Evolutionary conservation across 106 monocot genomes (phyloP).

Genomic region (Phalaenopsis aphrodite): DNA sequence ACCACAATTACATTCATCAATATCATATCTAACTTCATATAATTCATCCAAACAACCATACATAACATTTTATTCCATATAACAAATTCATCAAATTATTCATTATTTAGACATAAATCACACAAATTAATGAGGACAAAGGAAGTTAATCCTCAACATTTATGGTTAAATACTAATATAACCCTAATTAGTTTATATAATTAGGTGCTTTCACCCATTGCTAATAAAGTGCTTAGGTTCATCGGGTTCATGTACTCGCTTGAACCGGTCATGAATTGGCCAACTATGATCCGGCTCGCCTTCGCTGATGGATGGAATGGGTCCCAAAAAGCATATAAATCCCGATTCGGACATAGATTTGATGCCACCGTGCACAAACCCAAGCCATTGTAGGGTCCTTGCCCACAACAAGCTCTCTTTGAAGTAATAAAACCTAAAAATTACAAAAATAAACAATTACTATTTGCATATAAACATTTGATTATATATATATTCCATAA

Average conservation of each 20-base stretch:
- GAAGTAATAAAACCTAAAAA: slow-evolving; percentile 65
- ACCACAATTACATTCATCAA: too few relatives aligned
- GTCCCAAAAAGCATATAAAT: slow-evolving; percentile 76
- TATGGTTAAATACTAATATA: too few relatives aligned
- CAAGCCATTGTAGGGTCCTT: slow-evolving; percentile 82
- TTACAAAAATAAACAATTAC: background rate
- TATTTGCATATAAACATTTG: background rate
- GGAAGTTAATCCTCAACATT: too few relatives aligned
- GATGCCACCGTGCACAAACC: slow-evolving; percentile 66
- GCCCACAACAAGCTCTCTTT: slow-evolving; percentile 80
- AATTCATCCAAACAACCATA: too few relatives aligned
- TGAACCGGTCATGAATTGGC: slow-evolving; percentile 47
- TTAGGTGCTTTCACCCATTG: slow-evolving; percentile 20
- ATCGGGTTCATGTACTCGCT: slow-evolving; percentile 61
- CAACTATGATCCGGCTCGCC: slow-evolving; percentile 72
- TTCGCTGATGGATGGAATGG: slow-evolving; percentile 72
- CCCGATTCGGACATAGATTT: slow-evolving; percentile 58
- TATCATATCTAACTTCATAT: too few relatives aligned
- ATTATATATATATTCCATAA: too few relatives aligned
- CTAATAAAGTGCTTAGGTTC: slow-evolving; percentile 78
- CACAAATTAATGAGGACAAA: too few relatives aligned
- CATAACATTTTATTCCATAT: too few relatives aligned
- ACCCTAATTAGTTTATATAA: too few relatives aligned
- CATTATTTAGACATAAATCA: too few relatives aligned
- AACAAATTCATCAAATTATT: too few relatives aligned